Conservation (phyloP, 1,284 basidiomycete genomes). For the Cryptococcus maquisensis region DNA sequence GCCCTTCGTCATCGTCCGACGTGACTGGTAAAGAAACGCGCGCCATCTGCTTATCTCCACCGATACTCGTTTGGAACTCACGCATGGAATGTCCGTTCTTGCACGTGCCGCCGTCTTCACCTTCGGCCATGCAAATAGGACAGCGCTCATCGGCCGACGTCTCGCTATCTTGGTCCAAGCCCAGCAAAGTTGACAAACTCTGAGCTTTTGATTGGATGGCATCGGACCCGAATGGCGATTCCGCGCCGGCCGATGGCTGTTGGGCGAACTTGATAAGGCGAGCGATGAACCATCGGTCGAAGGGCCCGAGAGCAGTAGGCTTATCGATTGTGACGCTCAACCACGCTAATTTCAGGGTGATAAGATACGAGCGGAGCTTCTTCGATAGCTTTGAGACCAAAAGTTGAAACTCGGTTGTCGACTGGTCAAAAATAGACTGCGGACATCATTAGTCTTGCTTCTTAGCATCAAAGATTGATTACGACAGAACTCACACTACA, state of each 20-base stretch:
- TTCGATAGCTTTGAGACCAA: not conserved
- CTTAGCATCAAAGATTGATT: not conserved
- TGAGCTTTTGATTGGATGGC: not conserved
- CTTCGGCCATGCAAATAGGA: constrained; percentile 16
- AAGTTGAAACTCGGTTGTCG: not conserved
- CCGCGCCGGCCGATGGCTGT: not conserved
- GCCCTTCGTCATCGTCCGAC: not conserved
- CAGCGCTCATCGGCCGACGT: constrained; percentile 13
- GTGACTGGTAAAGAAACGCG: not conserved
- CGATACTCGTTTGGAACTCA: constrained; percentile 22
- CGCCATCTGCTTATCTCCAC: not conserved
- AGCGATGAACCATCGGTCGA: not conserved
- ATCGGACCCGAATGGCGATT: not conserved
- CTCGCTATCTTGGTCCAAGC: not conserved
- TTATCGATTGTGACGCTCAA: not conserved
- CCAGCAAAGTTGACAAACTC: not conserved
- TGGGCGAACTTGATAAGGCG: not conserved
- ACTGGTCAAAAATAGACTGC: not conserved
- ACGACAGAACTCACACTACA: constrained; percentile 10
- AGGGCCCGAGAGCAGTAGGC: not conserved
- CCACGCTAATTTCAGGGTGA: constrained; percentile 3
- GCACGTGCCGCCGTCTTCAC: constrained; percentile 7
- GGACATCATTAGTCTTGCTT: not conserved
- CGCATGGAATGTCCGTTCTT: constrained; percentile 39
- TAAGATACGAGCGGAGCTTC: not conserved